Evolutionary conservation across 2,329 filamentous ascomycete genomes (phyloP).

Genomic region (Fusarium algeriense): DNA sequence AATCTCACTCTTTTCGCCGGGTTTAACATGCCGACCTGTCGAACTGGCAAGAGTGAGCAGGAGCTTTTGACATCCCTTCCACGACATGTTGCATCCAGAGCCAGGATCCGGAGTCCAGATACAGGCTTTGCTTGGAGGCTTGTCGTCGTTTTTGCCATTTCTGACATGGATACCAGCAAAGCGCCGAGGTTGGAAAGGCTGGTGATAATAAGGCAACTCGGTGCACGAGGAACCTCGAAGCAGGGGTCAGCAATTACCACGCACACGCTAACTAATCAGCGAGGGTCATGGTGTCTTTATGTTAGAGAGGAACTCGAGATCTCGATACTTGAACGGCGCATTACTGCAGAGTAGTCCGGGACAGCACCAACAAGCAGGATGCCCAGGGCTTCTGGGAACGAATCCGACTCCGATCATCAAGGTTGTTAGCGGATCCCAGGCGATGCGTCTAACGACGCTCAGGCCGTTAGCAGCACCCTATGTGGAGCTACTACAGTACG

Average conservation of each 20-base stretch:
- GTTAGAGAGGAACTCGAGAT: not conserved
- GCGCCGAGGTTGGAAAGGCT: not conserved
- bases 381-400: constrained; percentile 2
- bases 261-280: not conserved
- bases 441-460: constrained; percentile 33
- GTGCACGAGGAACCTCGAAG: not conserved
- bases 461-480: constrained; percentile 34
- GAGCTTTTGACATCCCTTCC: not conserved
- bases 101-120: not conserved
- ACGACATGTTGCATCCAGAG: constrained; percentile 1
- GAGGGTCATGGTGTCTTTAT: not conserved
- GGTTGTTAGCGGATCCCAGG: constrained; percentile 30
- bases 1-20: constrained; percentile 24
- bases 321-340: constrained; percentile 1
- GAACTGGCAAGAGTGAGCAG: not conserved
- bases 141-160: not conserved
- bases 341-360: not conserved
- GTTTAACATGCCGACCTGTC: constrained; percentile 1
- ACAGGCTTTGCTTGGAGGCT: not conserved
- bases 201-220: not conserved
- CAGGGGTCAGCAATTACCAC: not conserved
- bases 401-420: constrained; percentile 35
- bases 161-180: not conserved
- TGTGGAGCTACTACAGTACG: constrained; percentile 31
- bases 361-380: constrained; percentile 4